Conservation (phyloP, 352 stramenopile species). For the Phytophthora macrochlamydospora region DNA sequence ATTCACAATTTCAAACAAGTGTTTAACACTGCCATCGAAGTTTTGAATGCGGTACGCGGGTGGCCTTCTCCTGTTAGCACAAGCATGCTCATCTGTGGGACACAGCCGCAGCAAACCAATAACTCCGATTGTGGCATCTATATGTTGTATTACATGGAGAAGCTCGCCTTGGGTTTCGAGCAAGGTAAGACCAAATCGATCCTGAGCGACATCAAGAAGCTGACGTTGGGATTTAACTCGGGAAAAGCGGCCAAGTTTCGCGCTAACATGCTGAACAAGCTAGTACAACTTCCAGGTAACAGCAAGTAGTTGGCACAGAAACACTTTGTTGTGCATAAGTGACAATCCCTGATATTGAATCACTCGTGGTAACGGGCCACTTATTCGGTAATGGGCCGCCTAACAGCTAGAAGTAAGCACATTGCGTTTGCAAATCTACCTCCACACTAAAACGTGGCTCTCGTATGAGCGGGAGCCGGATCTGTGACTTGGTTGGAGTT, state of each 20-base stretch:
- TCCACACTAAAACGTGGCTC: too few species aligned
- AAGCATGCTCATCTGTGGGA: background rate
- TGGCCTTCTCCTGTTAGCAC: background rate
- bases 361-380: background rate
- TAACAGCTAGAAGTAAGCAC: too few species aligned
- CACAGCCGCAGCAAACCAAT: background rate
- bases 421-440: too few species aligned
- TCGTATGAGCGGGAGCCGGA: too few species aligned
- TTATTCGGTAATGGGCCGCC: background rate
- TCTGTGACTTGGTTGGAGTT: background rate
- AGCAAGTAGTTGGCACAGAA: background rate
- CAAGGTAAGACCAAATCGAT: background rate
- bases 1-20: background rate
- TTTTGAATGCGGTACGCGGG: background rate
- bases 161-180: background rate
- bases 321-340: background rate
- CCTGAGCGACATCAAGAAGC: background rate
- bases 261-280: background rate
- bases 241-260: background rate
- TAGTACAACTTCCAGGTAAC: background rate
- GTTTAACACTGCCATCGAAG: background rate
- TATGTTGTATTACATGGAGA: background rate
- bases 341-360: background rate
- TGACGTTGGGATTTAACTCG: background rate
- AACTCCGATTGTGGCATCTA: background rate